Conservation (phyloP, 805 yeast species). For the Candida dendrica region DNA sequence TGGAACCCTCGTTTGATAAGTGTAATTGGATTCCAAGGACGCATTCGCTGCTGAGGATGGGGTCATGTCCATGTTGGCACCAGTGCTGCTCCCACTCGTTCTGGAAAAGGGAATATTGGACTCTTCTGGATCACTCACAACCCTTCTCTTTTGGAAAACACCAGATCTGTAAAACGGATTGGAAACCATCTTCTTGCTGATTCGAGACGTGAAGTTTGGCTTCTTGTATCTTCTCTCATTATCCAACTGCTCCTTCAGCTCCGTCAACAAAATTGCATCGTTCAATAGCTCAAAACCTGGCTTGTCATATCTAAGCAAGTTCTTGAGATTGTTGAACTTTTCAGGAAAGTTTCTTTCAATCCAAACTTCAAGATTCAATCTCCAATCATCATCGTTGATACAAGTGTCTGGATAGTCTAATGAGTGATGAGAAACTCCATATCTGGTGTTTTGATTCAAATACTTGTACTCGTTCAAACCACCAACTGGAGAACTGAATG, state of each 20-base stretch:
- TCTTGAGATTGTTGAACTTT: constrained; percentile 31
- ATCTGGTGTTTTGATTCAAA: constrained; percentile 13
- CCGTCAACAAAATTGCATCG: constrained; percentile 20
- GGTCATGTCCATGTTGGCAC: background rate
- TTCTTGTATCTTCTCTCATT: constrained; percentile 10
- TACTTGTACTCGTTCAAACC: constrained; percentile 8
- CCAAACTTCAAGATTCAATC: constrained; percentile 33
- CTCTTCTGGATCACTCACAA: constrained; percentile 8
- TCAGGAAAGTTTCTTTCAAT: constrained; percentile 34
- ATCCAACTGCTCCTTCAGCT: constrained; percentile 19
- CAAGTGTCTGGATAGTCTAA: constrained; percentile 25
- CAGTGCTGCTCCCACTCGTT: background rate
- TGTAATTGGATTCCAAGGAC: constrained; percentile 7
- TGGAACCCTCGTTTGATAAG: constrained; percentile 1
- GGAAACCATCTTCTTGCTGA: constrained; percentile 21
- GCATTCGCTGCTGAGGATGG: background rate
- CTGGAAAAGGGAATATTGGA: constrained; percentile 1
- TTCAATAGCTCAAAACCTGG: constrained; percentile 23
- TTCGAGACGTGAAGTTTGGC: constrained; percentile 23
- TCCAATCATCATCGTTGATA: constrained; percentile 37
- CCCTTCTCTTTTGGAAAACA: constrained; percentile 7
- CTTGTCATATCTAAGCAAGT: constrained; percentile 24
- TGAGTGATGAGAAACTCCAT: constrained; percentile 12
- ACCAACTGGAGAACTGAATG: constrained; percentile 6
- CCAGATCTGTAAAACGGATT: background rate